Percentiles rank a stretch among this genome's conserved stretches.
Conservation (phyloP, 495 filamentous ascomycete species). For the Penicillium coffeae region DNA sequence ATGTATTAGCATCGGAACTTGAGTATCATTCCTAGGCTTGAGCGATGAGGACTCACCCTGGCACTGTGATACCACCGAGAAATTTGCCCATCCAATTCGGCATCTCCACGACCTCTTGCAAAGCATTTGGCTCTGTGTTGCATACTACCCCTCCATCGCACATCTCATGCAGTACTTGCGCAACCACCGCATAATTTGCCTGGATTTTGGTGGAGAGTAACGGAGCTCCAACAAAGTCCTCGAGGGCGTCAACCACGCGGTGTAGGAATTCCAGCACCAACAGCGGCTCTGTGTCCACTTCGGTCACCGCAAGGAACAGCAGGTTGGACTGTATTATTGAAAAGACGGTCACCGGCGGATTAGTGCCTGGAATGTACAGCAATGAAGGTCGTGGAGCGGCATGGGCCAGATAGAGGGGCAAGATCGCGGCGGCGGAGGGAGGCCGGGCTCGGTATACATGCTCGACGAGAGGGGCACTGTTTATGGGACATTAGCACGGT, state of each 20-base stretch:
- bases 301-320: slow-evolving; percentile 78
- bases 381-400: slow-evolving; percentile 78
- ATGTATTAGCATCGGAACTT: background rate
- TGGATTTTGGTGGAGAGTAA: slow-evolving; percentile 82
- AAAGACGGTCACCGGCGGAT: slow-evolving; percentile 86
- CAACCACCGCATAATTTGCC: slow-evolving; percentile 86
- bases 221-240: slow-evolving; percentile 92
- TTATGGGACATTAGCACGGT: slow-evolving; percentile 10
- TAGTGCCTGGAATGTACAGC: slow-evolving; percentile 74
- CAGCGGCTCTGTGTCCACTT: slow-evolving; percentile 85
- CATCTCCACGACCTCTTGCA: slow-evolving; percentile 88
- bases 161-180: slow-evolving; percentile 91
- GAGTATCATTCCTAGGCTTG: too few species aligned
- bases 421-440: slow-evolving; percentile 67
- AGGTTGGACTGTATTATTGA: slow-evolving; percentile 82
- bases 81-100: slow-evolving; percentile 86
- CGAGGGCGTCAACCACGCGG: slow-evolving; percentile 85
- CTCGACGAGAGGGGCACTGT: slow-evolving; percentile 60
- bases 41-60: slow-evolving; percentile 50
- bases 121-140: slow-evolving; percentile 89
- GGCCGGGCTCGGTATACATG: slow-evolving; percentile 72
- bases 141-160: slow-evolving; percentile 88
- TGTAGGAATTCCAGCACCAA: slow-evolving; percentile 95
- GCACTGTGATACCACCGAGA: slow-evolving; percentile 80
- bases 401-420: slow-evolving; percentile 85